Evolutionary conservation across 179 eudicot species (phyloP).

Genomic region (Drosera spatulata): DNA sequence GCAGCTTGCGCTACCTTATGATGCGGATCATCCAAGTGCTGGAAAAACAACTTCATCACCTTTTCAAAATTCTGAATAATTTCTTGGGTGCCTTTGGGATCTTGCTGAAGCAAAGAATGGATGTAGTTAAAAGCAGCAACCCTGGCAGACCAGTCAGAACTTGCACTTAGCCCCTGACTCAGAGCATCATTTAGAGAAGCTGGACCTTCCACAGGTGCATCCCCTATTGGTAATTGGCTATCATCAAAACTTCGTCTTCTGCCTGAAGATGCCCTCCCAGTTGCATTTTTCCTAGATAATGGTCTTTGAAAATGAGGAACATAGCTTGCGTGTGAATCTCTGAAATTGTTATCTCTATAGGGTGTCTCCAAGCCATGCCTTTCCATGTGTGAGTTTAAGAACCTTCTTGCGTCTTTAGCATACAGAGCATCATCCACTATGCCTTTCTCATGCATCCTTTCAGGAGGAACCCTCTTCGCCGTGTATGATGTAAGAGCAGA

Average conservation of each 20-base stretch:
- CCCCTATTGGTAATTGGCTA: conserved; percentile 62
- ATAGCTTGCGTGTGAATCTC: conserved; percentile 56
- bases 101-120: conserved; percentile 74
- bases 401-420: conserved; percentile 56
- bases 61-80: conserved; percentile 87
- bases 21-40: conserved; percentile 98
- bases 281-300: conserved; percentile 66
- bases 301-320: conserved; percentile 95
- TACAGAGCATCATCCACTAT: conserved; percentile 47
- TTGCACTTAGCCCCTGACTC: conserved; percentile 78
- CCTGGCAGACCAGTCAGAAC: conserved; percentile 94
- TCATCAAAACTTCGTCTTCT: conserved; percentile 92
- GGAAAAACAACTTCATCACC: conserved; percentile 95
- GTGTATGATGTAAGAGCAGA: conserved; percentile 49
- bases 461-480: conserved; percentile 46
- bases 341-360: conserved; percentile 45
- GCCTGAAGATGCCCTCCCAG: conserved; percentile 64
- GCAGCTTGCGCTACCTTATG: conserved; percentile 99
- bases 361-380: conserved; percentile 63
- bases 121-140: conserved; percentile 95
- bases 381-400: conserved; percentile 48
- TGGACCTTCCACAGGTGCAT: conserved; percentile 69
- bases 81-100: conserved; percentile 85
- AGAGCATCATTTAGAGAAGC: conserved; percentile 86
- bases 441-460: conserved; percentile 65